Evolutionary conservation across 1,139 yeast species (phyloP).

Genomic region (Candida glucosophila): DNA sequence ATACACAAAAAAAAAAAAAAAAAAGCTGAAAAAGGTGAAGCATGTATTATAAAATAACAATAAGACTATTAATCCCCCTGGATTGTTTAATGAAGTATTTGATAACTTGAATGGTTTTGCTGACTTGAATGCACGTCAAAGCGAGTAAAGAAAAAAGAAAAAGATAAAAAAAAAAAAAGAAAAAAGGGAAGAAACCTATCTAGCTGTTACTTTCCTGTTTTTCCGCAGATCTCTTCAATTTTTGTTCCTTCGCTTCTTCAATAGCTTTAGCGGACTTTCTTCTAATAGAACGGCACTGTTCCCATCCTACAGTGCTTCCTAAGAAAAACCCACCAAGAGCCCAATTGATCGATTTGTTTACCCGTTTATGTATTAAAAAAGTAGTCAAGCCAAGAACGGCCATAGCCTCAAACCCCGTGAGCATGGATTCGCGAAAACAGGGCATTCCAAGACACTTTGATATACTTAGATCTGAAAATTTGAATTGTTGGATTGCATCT

Average conservation of each 20-base stretch:
- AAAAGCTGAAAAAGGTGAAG: not conserved
- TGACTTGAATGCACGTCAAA: too few species aligned
- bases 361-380: constrained; percentile 57
- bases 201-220: constrained; percentile 5
- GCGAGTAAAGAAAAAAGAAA: too few species aligned
- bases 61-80: too few species aligned
- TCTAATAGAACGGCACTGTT: constrained; percentile 74
- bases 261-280: constrained; percentile 55
- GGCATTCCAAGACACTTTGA: constrained; percentile 60
- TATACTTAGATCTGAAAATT: constrained; percentile 46
- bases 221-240: constrained; percentile 27
- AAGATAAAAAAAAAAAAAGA: too few species aligned
- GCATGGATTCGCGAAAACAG: constrained; percentile 82
- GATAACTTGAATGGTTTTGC: too few species aligned
- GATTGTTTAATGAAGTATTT: too few species aligned
- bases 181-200: not conserved
- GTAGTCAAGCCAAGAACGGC: constrained; percentile 72
- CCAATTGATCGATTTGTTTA: constrained; percentile 68
- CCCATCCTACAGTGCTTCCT: constrained; percentile 86
- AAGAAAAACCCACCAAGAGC: constrained; percentile 70
- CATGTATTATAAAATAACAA: too few species aligned
- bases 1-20: constrained; percentile 1
- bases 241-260: constrained; percentile 48
- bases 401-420: constrained; percentile 81
- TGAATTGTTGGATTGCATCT: constrained; percentile 24